Percentiles rank a stretch among this genome's conserved stretches.
Evolutionary conservation across 805 yeast genomes (phyloP).

Genomic region (Komagataella phaffii): DNA sequence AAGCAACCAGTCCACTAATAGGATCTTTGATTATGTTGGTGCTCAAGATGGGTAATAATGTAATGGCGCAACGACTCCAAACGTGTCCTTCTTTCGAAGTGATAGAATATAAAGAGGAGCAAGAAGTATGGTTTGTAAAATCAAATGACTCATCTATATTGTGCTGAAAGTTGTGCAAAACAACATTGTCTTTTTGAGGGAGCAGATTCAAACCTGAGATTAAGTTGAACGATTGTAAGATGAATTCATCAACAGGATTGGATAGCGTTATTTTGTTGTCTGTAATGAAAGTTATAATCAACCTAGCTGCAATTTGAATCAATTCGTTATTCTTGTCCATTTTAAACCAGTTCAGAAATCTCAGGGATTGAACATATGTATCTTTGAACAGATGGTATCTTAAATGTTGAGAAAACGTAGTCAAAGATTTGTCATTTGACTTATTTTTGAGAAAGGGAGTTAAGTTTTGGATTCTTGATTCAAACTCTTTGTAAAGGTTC

Average conservation of each 20-base stretch:
- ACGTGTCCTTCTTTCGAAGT: slow-evolving; percentile 13
- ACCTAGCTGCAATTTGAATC: background rate
- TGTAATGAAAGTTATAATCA: background rate
- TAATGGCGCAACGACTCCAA: slow-evolving; percentile 25
- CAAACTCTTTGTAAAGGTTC: background rate
- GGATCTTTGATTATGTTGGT: slow-evolving; percentile 10
- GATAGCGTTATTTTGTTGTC: background rate
- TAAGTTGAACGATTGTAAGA: background rate
- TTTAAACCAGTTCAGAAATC: background rate
- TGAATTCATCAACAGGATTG: background rate
- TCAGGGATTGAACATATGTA: background rate
- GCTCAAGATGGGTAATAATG: slow-evolving; percentile 22
- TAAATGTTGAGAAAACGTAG: background rate
- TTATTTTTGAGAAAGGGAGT: background rate
- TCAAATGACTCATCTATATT: background rate
- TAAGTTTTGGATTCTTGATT: background rate
- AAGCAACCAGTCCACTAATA: background rate
- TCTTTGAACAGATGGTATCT: background rate
- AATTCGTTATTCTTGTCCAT: background rate
- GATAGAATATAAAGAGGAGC: slow-evolving; percentile 1
- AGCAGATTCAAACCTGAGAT: background rate
- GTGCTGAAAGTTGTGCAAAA: background rate
- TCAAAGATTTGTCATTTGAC: background rate
- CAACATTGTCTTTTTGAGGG: background rate
- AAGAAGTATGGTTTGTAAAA: background rate